Evolutionary conservation across 2,329 filamentous ascomycete genomes (phyloP).

Genomic region (Fusarium vanettenii): DNA sequence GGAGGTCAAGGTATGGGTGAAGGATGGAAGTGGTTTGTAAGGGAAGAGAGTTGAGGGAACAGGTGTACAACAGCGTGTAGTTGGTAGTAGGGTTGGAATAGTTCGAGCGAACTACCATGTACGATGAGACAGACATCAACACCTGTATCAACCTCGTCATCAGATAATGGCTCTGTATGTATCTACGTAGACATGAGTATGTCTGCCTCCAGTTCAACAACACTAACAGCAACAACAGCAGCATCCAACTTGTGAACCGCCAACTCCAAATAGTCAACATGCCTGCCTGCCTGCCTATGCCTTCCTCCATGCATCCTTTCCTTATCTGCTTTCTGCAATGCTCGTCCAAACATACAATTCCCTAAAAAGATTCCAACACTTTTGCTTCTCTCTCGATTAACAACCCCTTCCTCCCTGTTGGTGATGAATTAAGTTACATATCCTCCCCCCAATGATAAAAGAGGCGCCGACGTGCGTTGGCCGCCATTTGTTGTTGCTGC

Average conservation of each 20-base stretch:
- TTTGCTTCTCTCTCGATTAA: constrained; percentile 15
- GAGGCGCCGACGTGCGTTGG: constrained; percentile 13
- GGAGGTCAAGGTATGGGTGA: constrained; percentile 1
- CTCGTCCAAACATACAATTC: constrained; percentile 17
- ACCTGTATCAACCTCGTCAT: constrained; percentile 13
- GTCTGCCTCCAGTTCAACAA: constrained; percentile 11
- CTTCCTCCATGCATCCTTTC: background rate
- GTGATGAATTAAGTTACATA: constrained; percentile 34
- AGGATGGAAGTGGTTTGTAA: constrained; percentile 30
- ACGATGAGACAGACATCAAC: background rate
- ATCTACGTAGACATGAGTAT: constrained; percentile 26
- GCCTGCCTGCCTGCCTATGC: background rate
- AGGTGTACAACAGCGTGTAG: background rate
- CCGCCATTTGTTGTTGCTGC: constrained; percentile 33
- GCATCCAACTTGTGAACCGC: constrained; percentile 8
- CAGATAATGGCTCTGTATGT: constrained; percentile 13
- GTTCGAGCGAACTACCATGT: background rate
- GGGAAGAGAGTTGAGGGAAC: background rate
- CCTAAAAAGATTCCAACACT: constrained; percentile 2
- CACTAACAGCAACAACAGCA: background rate
- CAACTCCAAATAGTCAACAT: background rate
- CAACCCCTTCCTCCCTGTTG: constrained; percentile 9
- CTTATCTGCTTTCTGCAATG: background rate
- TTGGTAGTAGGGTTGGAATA: background rate
- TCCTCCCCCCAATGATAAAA: constrained; percentile 27